phyloP scores from a whole-genome alignment of 495 filamentous ascomycete genomes.

The Sabuloglossum arenarium region DNA sequence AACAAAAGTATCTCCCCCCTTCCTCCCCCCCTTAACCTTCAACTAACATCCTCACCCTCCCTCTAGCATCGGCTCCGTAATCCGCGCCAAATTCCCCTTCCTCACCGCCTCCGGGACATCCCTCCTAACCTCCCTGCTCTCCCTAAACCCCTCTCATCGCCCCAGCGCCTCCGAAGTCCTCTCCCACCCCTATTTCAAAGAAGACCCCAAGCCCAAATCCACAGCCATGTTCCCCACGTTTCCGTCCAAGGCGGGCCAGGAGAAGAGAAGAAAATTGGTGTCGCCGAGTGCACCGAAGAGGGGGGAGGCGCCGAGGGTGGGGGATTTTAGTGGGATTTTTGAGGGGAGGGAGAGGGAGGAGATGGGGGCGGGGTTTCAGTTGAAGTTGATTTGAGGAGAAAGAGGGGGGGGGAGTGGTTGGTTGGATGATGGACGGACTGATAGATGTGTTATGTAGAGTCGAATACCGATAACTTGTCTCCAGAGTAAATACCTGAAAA shows the following conservation, averaged over 20 bases:
- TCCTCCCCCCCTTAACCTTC: slow-evolving; percentile 31
- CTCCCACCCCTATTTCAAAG: slow-evolving; percentile 64
- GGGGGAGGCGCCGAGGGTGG: slow-evolving; percentile 27
- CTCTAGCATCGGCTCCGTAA: slow-evolving; percentile 16
- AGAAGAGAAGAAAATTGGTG: slow-evolving; percentile 44
- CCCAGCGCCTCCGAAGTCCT: slow-evolving; percentile 53
- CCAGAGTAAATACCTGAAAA: too few species aligned
- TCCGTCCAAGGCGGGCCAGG: slow-evolving; percentile 83
- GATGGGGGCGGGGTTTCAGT: slow-evolving; percentile 2
- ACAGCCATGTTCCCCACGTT: slow-evolving; percentile 31
- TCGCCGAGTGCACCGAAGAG: slow-evolving; percentile 77
- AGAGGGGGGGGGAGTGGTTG: too few species aligned
- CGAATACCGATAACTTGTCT: too few species aligned
- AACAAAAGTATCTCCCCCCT: slow-evolving; percentile 14
- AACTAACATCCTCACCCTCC: slow-evolving; percentile 27
- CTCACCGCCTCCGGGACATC: slow-evolving; percentile 53
- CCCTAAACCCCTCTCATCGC: slow-evolving; percentile 50
- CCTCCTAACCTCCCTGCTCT: slow-evolving; percentile 47
- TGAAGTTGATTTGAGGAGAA: slow-evolving; percentile 7
- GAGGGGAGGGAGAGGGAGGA: slow-evolving; percentile 6
- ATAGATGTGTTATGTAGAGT: too few species aligned
- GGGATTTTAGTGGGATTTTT: slow-evolving; percentile 11
- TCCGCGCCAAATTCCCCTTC: slow-evolving; percentile 60
- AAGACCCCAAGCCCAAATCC: slow-evolving; percentile 37
- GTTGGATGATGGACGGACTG: too few species aligned